Base-by-base conservation (phyloP, 257 asterid species). In the Ocimum tenuiflorum region DNA sequence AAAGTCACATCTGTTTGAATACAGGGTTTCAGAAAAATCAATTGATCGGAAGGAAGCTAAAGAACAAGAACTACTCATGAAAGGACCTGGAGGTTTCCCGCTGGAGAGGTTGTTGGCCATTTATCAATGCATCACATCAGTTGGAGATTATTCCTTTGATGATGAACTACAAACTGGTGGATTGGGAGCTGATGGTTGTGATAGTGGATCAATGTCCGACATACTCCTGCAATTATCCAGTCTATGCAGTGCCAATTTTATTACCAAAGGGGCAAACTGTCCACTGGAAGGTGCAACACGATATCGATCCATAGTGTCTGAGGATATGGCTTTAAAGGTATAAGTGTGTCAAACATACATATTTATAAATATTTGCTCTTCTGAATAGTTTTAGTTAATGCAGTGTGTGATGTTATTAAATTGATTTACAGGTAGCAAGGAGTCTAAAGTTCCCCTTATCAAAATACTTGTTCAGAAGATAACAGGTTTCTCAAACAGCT, bases 81-180 rank as follows among this genome's bases (percentile, higher is more conserved):
- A 94, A 86, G 97, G 96, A 24, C 97, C 99, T 10, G 97, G 95
- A 68, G 85, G 88, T 38, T 94, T 94, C 77, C 99, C 97, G 0
- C 69, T 94, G 62, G 99, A 94, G 75, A 88, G 97, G 79, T 74
- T 94, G 71, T 75, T 94, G 65, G 99, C 95, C 52, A 86, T 94
- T 71, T 90, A 69, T 70, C 92, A 90, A 73, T 94, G 99, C 78
- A 82, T 94, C 52, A 63, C 96, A 73, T 86, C 96, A 58, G 88
- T 82, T 57, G 88, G 79, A 42, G 96, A 89, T 9, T 80, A 76
- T 76, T 73, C 82, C 57, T 78, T 76, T 13, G 82, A 67, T 65
- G 91, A 79, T 24, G 95, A 80, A 23, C 80, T 57, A 36, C 74
- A 74, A 65, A 65, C 68, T 70, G 78, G 56, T 67, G 80, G 73